A percentile compares a stretch with the other conserved stretches of the same genome.
phyloP scores from a whole-genome alignment of 2,329 filamentous ascomycete species.

The Aspergillaceae sp. region DNA sequence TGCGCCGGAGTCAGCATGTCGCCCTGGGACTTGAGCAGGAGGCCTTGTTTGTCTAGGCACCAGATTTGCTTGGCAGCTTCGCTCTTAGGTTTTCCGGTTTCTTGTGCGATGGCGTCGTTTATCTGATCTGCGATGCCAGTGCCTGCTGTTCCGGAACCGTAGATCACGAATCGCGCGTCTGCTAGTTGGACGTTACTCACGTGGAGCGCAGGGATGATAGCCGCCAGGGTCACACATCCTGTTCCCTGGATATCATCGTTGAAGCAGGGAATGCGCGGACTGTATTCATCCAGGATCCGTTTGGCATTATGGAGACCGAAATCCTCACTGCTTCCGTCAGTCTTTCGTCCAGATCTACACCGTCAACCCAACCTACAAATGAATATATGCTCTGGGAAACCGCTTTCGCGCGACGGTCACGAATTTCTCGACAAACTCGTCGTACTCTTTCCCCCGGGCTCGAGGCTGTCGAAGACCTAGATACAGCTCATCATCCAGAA shows the following conservation, averaged over 20 bases:
- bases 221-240: constrained; percentile 76
- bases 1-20: constrained; percentile 60
- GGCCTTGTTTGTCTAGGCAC: constrained; percentile 73
- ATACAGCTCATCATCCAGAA: constrained; percentile 70
- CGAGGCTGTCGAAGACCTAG: constrained; percentile 63
- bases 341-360: background rate
- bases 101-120: constrained; percentile 64
- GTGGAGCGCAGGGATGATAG: constrained; percentile 66
- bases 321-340: constrained; percentile 49
- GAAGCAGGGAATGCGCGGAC: constrained; percentile 68
- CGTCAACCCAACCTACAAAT: constrained; percentile 47
- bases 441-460: constrained; percentile 62
- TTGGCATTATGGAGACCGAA: constrained; percentile 72
- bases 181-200: constrained; percentile 57
- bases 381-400: constrained; percentile 73
- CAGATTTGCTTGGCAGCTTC: constrained; percentile 75
- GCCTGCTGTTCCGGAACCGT: constrained; percentile 73
- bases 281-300: constrained; percentile 67
- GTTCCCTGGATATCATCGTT: constrained; percentile 90
- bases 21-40: constrained; percentile 57
- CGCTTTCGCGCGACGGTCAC: constrained; percentile 57
- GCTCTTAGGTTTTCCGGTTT: constrained; percentile 57
- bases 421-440: constrained; percentile 67
- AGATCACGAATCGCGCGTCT: constrained; percentile 65
- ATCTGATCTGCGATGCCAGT: constrained; percentile 82